Percentiles rank a stretch among this genome's conserved stretches.
phyloP scores from a whole-genome alignment of 257 asterid genomes.

The Jacaranda copaia region DNA sequence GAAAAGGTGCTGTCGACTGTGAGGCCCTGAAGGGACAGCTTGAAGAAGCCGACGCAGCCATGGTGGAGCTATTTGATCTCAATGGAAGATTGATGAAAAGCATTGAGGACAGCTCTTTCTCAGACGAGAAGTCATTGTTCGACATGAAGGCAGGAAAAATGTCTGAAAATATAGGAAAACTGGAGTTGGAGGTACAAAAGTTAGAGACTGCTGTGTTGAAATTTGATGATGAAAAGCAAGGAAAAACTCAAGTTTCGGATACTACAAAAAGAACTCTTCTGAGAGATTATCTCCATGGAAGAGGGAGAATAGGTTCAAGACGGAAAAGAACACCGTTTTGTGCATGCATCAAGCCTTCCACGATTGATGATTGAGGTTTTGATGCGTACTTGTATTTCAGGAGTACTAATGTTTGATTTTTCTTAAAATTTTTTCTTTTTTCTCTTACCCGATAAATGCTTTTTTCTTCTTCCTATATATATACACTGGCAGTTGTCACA shows the following conservation, averaged over 20 bases:
- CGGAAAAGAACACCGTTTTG: constrained; percentile 53
- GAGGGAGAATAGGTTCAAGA: constrained; percentile 45
- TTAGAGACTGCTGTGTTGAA: constrained; percentile 58
- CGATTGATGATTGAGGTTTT: constrained; percentile 50
- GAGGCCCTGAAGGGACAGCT: constrained; percentile 81
- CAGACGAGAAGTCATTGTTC: constrained; percentile 50
- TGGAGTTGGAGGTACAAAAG: constrained; percentile 67
- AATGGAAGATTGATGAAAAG: constrained; percentile 70
- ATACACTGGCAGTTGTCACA: no score
- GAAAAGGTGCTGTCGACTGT: constrained; percentile 77
- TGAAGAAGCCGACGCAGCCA: constrained; percentile 76
- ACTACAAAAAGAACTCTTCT: constrained; percentile 51
- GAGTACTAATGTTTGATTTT: background rate
- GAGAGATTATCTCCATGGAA: constrained; percentile 59
- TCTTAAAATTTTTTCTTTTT: constrained; percentile 6
- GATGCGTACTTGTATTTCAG: background rate
- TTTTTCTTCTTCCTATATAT: background rate
- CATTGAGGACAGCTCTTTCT: constrained; percentile 55
- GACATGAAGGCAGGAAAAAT: constrained; percentile 39
- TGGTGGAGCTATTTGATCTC: constrained; percentile 74
- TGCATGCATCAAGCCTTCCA: constrained; percentile 59
- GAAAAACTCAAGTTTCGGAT: constrained; percentile 43
- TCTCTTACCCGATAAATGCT: background rate
- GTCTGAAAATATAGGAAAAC: constrained; percentile 24
- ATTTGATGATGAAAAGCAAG: constrained; percentile 50